Evolutionary conservation across 805 yeast genomes (phyloP).

Genomic region (Zygoascus biomembranicola): DNA sequence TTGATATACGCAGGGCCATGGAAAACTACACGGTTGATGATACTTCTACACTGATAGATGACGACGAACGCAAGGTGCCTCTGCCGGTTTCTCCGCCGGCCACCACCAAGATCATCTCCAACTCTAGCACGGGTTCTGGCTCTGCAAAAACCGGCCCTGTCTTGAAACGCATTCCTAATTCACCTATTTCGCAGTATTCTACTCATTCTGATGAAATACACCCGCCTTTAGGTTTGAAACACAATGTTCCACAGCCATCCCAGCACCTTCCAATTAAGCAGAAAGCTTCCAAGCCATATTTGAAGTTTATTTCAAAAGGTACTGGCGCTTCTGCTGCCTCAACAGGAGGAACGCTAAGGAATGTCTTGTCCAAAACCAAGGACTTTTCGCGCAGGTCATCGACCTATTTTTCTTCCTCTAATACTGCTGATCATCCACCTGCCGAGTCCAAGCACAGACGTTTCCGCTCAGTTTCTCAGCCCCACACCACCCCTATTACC

Average conservation of each 20-base stretch:
- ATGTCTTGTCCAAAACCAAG: not conserved
- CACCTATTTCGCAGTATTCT: not conserved
- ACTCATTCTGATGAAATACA: not conserved
- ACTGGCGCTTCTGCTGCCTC: not conserved
- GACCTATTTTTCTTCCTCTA: not conserved
- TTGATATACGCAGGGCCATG: not conserved
- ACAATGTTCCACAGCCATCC: not conserved
- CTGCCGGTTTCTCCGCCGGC: not conserved
- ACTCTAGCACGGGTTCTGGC: not conserved
- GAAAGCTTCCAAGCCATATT: not conserved
- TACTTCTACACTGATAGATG: not conserved
- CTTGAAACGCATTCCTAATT: not conserved
- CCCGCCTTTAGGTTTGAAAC: not conserved
- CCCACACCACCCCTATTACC: not conserved
- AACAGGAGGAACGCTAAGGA: not conserved
- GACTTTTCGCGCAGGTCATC: not conserved
- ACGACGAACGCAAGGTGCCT: not conserved
- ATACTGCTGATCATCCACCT: not conserved
- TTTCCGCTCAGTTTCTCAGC: not conserved
- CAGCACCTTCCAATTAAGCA: not conserved
- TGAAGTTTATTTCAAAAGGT: not conserved
- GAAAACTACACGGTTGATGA: not conserved
- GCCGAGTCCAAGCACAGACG: not conserved
- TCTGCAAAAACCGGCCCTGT: constrained; percentile 5
- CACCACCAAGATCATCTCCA: not conserved